Base-by-base conservation (phyloP, 176 grass and related monocot species). In the Oryza coarctata region DNA sequence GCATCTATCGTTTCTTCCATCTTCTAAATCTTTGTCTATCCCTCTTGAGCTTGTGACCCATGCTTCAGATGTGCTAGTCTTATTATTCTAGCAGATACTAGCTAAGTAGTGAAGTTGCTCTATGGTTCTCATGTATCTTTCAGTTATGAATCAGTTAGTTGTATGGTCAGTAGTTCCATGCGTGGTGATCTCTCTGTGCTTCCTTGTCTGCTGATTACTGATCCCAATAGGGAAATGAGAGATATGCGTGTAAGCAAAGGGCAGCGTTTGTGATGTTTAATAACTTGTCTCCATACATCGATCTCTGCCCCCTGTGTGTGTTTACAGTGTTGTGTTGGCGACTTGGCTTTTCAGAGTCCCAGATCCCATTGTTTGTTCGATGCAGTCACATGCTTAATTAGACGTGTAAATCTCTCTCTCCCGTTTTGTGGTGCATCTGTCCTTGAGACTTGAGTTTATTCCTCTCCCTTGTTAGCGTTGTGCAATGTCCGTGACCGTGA, bases 11-110 rank as follows among this genome's bases (percentile, higher is more conserved):
- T 12, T 70, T 39, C 79, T 71, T 30, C 17, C 52, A 63, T 30
- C n/a, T 12, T 2, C 6, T 17, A 0, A 0, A 1, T 50, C 29
- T 10, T 17, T 14, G 78, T 87, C 85, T 87, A 87, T 87, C 85
- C 85, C 85, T 87, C 85, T 87, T 87, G 85, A 87, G 85, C 85
- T 82, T 69, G 63, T 69, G 32, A 49, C 36, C 10, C 27, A 0
- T 35, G 43, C 35, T 31, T 63, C 20, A 18, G 22, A 20, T 22
- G 26, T 12, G n/a, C 4, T 10, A 35, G 6, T 36, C 61, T 26
- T 35, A 28, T 25, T 47, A 13, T 6, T 65, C n/a, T n/a, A n/a
- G 1, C 18, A 47, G 30, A 70, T 57, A 17, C 20, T 8, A 12
- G 33, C 55, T n/a, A n/a, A n/a, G 84, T 32, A 31, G 33, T 41